Base-by-base conservation (phyloP, 1,139 yeast genomes). In the Groenewaldozyma sp. region DNA sequence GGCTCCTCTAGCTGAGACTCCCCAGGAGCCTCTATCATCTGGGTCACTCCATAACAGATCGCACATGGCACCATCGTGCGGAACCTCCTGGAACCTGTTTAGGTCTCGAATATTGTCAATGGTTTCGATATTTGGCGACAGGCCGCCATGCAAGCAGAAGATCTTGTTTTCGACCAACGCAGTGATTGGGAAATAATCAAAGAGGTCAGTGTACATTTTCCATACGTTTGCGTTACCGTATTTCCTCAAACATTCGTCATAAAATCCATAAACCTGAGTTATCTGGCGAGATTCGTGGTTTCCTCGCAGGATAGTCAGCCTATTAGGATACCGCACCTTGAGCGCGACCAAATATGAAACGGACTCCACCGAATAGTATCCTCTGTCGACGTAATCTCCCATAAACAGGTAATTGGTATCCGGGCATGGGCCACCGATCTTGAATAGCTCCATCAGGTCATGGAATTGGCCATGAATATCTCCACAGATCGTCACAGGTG, bases 21-120 rank as follows among this genome's bases (percentile, higher is more conserved):
- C 95, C 98, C 98, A 93, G 42, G 93, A 88, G 45, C 86, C 86
- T 49, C 94, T 78, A 57, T 86, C 95, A 58, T 91, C 98, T 2
- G 98, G 98, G 58, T 91, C 98, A 6, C 94, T 82, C 98, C 98
- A 91, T 44, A 91, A 69, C 57, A 91, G 68, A 61, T 91, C 98
- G 65, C 97, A 91, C 95, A 91, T 91, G 39, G 96, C 95, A 29
- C 98, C 98, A 63, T 91, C 98, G 59, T 91, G 98, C 27, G 98
- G 98, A 39, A 91, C 97, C 65, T 91, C 98, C 65, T 91, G 97
- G 55, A 77, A 77, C 55, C 96, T 70, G 62, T 86, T 91, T 47
- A 87, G 75, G 48, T 80, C 78, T 50, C 94, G 70, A 43, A 91
- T 94, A 63, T 86, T 94, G 61, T 86, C 95, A 46, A 91, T 76